phyloP scores from a whole-genome alignment of 78 protist species.

The Protostelium mycophagum region DNA sequence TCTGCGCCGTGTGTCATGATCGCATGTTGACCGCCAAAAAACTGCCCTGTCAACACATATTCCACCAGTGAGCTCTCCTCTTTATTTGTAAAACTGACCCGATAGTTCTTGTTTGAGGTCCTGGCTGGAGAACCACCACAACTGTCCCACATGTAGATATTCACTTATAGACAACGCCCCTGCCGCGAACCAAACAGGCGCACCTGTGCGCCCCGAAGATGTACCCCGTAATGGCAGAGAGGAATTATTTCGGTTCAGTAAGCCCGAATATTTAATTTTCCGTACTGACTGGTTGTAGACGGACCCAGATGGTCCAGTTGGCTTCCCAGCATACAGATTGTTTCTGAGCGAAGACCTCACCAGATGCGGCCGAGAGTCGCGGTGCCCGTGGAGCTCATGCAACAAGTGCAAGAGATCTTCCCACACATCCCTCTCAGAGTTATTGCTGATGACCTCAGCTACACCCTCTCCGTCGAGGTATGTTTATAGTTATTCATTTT shows the following conservation, averaged over 20 bases:
- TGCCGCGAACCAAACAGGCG: constrained; percentile 7
- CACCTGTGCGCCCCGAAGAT: neutral
- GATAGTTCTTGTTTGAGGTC: constrained; percentile 71
- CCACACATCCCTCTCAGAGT: neutral
- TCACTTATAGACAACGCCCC: constrained; percentile 47
- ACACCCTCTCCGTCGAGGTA: constrained; percentile 5
- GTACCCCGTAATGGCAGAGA: neutral
- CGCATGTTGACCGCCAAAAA: constrained; percentile 57
- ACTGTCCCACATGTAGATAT: constrained; percentile 77
- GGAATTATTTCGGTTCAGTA: constrained; percentile 2
- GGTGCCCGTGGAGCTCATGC: neutral
- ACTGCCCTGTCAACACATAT: constrained; percentile 70
- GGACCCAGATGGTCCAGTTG: neutral
- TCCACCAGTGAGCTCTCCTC: constrained; percentile 38
- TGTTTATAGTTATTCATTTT: neutral
- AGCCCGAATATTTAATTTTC: neutral
- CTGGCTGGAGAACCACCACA: constrained; percentile 73
- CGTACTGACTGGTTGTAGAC: neutral
- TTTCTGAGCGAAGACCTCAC: neutral
- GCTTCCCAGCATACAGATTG: neutral
- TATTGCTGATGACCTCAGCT: neutral
- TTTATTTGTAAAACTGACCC: neutral
- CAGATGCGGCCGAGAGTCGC: neutral
- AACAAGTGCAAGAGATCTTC: neutral
- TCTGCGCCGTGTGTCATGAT: constrained; percentile 75